phyloP scores from a whole-genome alignment of 768 basidiomycete species.

The Mrakia blollopis region DNA sequence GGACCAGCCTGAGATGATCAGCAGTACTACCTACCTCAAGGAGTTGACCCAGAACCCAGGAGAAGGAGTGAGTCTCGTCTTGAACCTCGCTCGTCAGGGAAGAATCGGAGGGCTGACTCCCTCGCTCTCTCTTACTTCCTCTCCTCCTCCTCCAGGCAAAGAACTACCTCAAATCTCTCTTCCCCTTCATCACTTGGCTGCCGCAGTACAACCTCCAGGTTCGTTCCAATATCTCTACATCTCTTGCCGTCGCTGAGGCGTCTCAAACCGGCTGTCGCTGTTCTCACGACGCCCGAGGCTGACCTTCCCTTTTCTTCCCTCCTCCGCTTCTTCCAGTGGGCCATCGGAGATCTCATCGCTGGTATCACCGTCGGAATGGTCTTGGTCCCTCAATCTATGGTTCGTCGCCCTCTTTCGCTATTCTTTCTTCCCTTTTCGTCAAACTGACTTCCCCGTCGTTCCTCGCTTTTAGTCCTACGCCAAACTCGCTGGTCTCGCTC shows the following conservation, averaged over 20 bases:
- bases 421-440: not conserved
- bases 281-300: not conserved
- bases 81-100: not conserved
- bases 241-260: too few relatives aligned
- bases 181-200: conserved; percentile 83
- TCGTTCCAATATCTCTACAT: not conserved
- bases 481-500: conserved; percentile 64
- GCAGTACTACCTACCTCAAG: not conserved
- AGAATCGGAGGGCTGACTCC: not conserved
- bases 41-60: conserved; percentile 8
- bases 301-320: not conserved
- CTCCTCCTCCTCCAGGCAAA: conserved; percentile 14
- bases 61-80: conserved; percentile 15
- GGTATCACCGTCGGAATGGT: conserved; percentile 21
- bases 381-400: conserved; percentile 3
- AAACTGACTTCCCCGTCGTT: not conserved
- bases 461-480: conserved; percentile 40
- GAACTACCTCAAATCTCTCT: conserved; percentile 63
- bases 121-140: not conserved
- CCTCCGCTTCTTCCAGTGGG: conserved; percentile 14
- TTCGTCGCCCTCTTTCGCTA: not conserved
- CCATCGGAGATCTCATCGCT: conserved; percentile 61
- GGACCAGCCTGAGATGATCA: not conserved
- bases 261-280: too few relatives aligned
- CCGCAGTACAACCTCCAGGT: conserved; percentile 60